Conservation (phyloP, 2,329 filamentous ascomycete genomes). For the Alternaria hordeiaustralica region DNA sequence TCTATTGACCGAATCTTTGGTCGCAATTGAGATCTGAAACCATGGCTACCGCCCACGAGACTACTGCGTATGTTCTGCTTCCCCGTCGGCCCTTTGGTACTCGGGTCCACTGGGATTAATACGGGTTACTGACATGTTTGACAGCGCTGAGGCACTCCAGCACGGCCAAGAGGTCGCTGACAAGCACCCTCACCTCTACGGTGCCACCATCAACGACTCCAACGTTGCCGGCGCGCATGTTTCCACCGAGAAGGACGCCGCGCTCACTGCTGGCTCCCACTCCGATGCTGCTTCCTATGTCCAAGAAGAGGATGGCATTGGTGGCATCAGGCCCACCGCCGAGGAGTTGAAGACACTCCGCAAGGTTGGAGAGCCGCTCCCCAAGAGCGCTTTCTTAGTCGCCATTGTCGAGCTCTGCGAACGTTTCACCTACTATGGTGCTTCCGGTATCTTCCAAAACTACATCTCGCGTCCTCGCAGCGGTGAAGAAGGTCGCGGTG, state of each 20-base stretch:
- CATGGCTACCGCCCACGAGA: constrained; percentile 38
- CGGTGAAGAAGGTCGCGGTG: constrained; percentile 48
- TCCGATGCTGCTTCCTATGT: constrained; percentile 23
- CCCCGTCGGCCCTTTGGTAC: background rate
- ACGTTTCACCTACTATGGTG: constrained; percentile 57
- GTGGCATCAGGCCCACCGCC: constrained; percentile 50
- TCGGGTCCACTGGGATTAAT: background rate
- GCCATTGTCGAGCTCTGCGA: constrained; percentile 59
- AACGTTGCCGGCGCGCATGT: constrained; percentile 24
- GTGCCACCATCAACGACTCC: constrained; percentile 30
- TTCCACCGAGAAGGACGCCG: constrained; percentile 25
- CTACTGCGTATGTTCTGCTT: constrained; percentile 33
- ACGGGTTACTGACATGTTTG: constrained; percentile 3
- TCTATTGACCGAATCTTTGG: constrained; percentile 19
- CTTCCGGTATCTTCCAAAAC: constrained; percentile 58
- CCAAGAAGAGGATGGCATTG: constrained; percentile 36
- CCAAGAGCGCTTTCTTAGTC: constrained; percentile 56
- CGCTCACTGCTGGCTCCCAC: constrained; percentile 1
- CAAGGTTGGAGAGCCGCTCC: constrained; percentile 56
- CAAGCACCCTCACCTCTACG: constrained; percentile 36
- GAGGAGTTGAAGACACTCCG: constrained; percentile 53
- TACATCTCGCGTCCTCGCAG: constrained; percentile 54
- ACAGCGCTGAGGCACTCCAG: constrained; percentile 41
- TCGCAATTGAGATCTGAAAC: constrained; percentile 11
- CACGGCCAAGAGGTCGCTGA: constrained; percentile 38